Conservation (phyloP, 805 yeast species). For the Cyberlindnera bimundalis region DNA sequence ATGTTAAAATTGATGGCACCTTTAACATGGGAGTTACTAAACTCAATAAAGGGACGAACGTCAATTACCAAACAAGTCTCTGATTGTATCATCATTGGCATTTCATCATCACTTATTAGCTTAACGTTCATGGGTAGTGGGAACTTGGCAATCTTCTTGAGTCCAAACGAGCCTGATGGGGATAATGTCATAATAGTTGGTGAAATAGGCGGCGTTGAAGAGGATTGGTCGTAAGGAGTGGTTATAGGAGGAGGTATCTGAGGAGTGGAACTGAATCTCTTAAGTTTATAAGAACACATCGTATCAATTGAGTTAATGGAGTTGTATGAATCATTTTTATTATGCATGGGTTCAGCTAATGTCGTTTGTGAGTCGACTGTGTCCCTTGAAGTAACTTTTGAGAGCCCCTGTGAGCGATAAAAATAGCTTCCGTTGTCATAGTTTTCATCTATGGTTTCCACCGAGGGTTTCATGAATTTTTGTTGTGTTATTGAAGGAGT, state of each 20-base stretch:
- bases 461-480: conserved; percentile 5
- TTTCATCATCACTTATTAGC: conserved; percentile 11
- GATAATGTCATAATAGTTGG: conserved; percentile 6
- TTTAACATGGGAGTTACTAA: conserved; percentile 50
- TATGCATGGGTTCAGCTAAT: conserved; percentile 16
- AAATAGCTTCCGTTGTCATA: conserved; percentile 2
- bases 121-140: conserved; percentile 14
- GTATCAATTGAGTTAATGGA: conserved; percentile 23
- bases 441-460: conserved; percentile 14
- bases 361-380: conserved; percentile 13
- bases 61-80: conserved; percentile 54
- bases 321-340: conserved; percentile 18
- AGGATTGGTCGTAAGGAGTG: background rate
- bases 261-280: conserved; percentile 20
- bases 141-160: conserved; percentile 20
- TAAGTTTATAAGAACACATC: conserved; percentile 14
- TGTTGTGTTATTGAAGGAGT: background rate
- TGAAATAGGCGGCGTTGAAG: conserved; percentile 8
- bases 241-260: conserved; percentile 11
- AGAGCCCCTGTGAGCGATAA: conserved; percentile 1
- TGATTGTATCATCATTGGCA: conserved; percentile 3
- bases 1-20: conserved; percentile 74
- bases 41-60: conserved; percentile 78
- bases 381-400: conserved; percentile 14
- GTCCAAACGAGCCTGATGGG: conserved; percentile 4